phyloP scores from a whole-genome alignment of 495 filamentous ascomycete species.

The Tuber borchii region DNA sequence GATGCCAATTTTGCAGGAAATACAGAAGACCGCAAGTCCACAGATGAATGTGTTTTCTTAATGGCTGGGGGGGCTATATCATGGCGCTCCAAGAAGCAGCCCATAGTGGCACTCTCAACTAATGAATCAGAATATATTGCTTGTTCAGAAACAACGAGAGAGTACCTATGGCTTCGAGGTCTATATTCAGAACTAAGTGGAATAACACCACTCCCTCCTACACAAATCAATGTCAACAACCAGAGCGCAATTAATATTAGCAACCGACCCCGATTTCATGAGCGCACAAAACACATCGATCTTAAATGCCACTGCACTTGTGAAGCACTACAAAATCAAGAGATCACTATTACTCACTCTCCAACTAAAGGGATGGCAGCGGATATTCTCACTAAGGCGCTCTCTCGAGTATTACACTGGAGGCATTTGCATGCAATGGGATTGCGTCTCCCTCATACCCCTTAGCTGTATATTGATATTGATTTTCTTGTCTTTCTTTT shows the following conservation, averaged over 20 bases:
- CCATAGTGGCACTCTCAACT: neutral
- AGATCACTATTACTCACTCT: neutral
- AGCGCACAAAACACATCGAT: neutral
- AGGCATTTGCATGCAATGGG: neutral
- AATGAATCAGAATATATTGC: neutral
- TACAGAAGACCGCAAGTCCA: neutral
- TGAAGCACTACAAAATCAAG: neutral
- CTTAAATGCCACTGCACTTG: neutral
- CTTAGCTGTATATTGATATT: no score
- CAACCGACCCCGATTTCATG: neutral
- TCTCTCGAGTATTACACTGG: neutral
- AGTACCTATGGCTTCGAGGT: neutral
- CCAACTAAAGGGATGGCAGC: neutral
- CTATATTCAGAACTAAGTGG: neutral
- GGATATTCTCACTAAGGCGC: neutral
- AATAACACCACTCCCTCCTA: neutral
- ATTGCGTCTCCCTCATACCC: neutral
- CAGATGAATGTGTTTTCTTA: neutral
- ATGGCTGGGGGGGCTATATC: neutral
- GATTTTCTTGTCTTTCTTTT: neutral
- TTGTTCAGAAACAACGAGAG: neutral
- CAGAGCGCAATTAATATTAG: neutral
- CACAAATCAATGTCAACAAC: neutral
- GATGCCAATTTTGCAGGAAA: neutral
- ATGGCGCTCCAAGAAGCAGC: neutral